Conservation (phyloP, 2,329 filamentous ascomycete species). For the Colletotrichum orchidophilum region DNA sequence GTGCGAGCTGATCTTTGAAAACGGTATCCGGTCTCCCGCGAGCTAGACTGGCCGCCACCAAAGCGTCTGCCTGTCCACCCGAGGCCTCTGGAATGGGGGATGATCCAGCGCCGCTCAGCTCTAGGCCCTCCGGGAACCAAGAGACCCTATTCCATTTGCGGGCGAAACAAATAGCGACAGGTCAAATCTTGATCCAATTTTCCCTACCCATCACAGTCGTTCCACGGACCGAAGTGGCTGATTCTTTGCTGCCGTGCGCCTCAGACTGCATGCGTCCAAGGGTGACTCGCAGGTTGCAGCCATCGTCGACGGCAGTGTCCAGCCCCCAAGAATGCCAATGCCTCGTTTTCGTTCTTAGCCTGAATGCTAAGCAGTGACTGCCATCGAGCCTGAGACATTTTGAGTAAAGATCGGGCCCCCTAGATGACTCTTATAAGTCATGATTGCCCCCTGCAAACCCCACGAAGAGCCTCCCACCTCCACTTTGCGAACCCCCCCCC, state of each 20-base stretch:
- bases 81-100: not conserved
- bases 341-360: not conserved
- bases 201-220: not conserved
- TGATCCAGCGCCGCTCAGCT: not conserved
- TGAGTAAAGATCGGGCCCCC: too few species aligned
- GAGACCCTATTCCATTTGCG: not conserved
- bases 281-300: not conserved
- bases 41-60: conserved; percentile 7
- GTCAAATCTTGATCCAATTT: not conserved
- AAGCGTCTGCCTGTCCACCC: not conserved
- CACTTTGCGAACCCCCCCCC: too few species aligned
- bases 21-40: conserved; percentile 1
- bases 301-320: not conserved
- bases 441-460: not conserved
- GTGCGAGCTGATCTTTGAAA: conserved; percentile 15
- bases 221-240: not conserved
- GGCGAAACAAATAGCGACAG: not conserved
- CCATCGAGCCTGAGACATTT: not conserved
- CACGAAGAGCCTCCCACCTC: too few species aligned
- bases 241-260: not conserved
- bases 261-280: not conserved
- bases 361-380: not conserved
- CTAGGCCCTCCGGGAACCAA: not conserved
- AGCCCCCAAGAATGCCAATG: not conserved
- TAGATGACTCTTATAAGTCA: not conserved